A percentile compares a stretch with the other conserved stretches of the same genome.
Evolutionary conservation across 768 basidiomycete genomes (phyloP).

Genomic region (Astraeus odoratus): DNA sequence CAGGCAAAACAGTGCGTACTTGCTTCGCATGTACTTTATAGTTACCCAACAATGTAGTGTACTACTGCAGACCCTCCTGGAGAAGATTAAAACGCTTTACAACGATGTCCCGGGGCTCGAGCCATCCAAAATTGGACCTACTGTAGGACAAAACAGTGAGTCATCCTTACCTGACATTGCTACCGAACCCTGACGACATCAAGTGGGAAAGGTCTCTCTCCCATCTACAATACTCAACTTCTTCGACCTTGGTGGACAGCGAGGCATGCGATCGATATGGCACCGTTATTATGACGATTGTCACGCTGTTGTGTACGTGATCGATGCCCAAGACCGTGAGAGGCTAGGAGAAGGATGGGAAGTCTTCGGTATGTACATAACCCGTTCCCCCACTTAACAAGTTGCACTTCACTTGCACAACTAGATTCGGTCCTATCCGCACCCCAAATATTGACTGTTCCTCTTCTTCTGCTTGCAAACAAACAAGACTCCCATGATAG

Average conservation of each 20-base stretch:
- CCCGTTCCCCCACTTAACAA: conserved; percentile 3
- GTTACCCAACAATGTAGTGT: conserved; percentile 5
- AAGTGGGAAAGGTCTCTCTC: conserved; percentile 89
- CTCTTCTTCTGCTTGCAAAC: conserved; percentile 88
- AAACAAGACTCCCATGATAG: conserved; percentile 85
- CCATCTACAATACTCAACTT: conserved; percentile 94
- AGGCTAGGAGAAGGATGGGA: conserved; percentile 93
- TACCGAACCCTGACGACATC: background rate
- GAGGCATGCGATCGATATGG: conserved; percentile 93
- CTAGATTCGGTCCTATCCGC: conserved; percentile 80
- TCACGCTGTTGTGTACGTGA: conserved; percentile 92
- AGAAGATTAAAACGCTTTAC: conserved; percentile 91
- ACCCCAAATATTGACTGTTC: conserved; percentile 85
- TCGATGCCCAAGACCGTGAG: conserved; percentile 89
- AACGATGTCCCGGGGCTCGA: conserved; percentile 82
- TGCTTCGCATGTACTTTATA: background rate
- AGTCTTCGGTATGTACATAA: conserved; percentile 72
- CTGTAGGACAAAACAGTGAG: conserved; percentile 96
- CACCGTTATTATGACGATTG: conserved; percentile 92
- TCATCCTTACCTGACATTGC: conserved; percentile 3
- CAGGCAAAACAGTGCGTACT: conserved; percentile 77
- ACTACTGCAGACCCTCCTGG: conserved; percentile 63
- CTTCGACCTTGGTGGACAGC: conserved; percentile 95
- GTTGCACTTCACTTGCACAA: conserved; percentile 10
- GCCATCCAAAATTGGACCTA: conserved; percentile 91